phyloP scores from a whole-genome alignment of 225 moss, liverwort and hornwort genomes.

The Physcomitrium patens region DNA sequence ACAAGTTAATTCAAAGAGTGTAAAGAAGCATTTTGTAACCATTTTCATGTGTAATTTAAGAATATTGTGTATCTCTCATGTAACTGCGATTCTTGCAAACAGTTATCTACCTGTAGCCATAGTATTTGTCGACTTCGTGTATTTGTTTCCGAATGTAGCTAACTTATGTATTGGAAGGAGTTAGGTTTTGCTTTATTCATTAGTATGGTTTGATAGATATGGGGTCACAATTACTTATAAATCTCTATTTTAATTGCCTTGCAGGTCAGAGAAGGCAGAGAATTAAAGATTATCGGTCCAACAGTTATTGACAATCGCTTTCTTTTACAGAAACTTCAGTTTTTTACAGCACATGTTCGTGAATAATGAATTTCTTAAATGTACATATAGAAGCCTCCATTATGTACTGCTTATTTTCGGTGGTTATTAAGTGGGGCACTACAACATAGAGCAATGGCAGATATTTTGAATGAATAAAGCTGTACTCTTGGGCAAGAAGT shows the following conservation, averaged over 20 bases:
- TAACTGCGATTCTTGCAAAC: not conserved
- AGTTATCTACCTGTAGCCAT: not conserved
- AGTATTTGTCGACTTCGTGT: not conserved
- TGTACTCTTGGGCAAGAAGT: too few species aligned
- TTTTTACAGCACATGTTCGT: too few species aligned
- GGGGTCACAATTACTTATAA: not conserved
- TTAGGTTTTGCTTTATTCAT: not conserved
- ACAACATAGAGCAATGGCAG: too few species aligned
- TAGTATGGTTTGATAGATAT: not conserved
- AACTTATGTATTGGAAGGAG: not conserved
- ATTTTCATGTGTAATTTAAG: not conserved
- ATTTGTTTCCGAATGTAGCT: not conserved
- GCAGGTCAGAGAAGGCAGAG: slow-evolving; percentile 37
- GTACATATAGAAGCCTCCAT: too few species aligned
- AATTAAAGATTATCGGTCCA: not conserved
- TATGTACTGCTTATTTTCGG: too few species aligned
- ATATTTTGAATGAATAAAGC: too few species aligned
- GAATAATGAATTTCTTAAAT: too few species aligned
- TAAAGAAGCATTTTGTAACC: not conserved
- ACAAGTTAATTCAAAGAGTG: not conserved
- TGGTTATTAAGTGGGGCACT: too few species aligned
- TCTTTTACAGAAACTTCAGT: too few species aligned
- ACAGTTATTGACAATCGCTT: too few species aligned
- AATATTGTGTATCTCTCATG: too few species aligned
- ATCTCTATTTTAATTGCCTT: slow-evolving; percentile 6